Evolutionary conservation across 192 early-diverging fungal species (phyloP).

Genomic region (Linnemannia zychae): DNA sequence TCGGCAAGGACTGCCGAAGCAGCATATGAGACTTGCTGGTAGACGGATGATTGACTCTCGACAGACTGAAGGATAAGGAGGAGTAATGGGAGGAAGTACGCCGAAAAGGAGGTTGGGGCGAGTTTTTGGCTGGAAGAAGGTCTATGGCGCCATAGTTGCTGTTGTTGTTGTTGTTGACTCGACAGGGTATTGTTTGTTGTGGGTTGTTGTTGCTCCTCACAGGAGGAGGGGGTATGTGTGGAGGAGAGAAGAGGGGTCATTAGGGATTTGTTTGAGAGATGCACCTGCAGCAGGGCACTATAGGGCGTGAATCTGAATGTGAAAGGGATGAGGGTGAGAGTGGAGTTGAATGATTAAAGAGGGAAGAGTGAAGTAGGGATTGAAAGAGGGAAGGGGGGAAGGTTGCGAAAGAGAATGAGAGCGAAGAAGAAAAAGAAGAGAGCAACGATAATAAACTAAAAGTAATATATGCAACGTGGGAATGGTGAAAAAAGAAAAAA

Average conservation of each 20-base stretch:
- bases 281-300: background rate
- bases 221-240: background rate
- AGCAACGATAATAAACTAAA: background rate
- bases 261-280: background rate
- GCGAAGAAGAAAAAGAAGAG: background rate
- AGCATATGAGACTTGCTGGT: conserved; percentile 19
- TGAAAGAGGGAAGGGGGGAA: background rate
- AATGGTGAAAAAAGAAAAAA: background rate
- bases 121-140: background rate
- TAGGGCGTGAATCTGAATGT: background rate
- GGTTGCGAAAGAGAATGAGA: background rate
- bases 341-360: background rate
- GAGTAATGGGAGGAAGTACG: conserved; percentile 7
- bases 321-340: background rate
- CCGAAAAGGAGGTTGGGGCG: background rate
- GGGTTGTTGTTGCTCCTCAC: background rate
- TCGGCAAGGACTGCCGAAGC: conserved; percentile 44
- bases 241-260: background rate
- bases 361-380: background rate
- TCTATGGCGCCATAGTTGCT: background rate
- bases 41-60: background rate
- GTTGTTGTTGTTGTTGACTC: background rate
- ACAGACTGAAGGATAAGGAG: background rate
- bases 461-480: background rate
- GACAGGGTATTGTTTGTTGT: background rate